Conservation (phyloP, 2,329 filamentous ascomycete genomes). For the Sphaerulina vaccinii region DNA sequence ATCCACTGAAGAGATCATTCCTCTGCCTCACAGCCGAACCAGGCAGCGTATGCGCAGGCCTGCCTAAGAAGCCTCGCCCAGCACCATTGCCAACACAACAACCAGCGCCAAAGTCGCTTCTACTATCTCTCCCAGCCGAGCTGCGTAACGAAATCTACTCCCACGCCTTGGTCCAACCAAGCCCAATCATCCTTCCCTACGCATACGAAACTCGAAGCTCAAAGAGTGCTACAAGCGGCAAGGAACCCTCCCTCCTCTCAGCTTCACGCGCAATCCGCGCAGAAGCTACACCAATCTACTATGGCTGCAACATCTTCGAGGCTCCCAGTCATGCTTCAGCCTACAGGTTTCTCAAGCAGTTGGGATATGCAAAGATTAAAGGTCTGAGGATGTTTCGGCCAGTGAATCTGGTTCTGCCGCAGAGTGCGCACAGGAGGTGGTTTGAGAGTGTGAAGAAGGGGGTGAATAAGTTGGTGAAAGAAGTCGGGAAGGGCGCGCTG, state of each 20-base stretch:
- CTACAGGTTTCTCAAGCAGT: conserved; percentile 17
- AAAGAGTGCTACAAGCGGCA: background rate
- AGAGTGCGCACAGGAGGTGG: conserved; percentile 16
- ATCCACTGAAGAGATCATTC: conserved; percentile 9
- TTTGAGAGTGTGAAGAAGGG: conserved; percentile 12
- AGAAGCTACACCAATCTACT: conserved; percentile 27
- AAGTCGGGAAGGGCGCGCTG: conserved; percentile 18
- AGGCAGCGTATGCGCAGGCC: conserved; percentile 14
- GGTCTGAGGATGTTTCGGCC: conserved; percentile 19
- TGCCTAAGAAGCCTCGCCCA: conserved; percentile 10
- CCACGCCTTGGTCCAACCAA: conserved; percentile 8
- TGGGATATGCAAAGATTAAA: conserved; percentile 15
- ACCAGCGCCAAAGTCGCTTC: background rate
- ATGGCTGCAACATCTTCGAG: conserved; percentile 25
- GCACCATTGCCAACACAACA: conserved; percentile 1
- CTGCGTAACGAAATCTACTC: conserved; percentile 21
- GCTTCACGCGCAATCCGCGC: conserved; percentile 17
- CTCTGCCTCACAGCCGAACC: conserved; percentile 12
- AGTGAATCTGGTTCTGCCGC: conserved; percentile 16
- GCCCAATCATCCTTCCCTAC: conserved; percentile 22
- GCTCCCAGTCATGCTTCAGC: conserved; percentile 20
- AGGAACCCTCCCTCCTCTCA: conserved; percentile 20
- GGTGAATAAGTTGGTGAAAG: conserved; percentile 17
- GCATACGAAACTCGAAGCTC: conserved; percentile 20
- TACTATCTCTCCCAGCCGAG: conserved; percentile 16